Base-by-base conservation (phyloP, 1,284 basidiomycete genomes). In the Tylopilus sp. region DNA sequence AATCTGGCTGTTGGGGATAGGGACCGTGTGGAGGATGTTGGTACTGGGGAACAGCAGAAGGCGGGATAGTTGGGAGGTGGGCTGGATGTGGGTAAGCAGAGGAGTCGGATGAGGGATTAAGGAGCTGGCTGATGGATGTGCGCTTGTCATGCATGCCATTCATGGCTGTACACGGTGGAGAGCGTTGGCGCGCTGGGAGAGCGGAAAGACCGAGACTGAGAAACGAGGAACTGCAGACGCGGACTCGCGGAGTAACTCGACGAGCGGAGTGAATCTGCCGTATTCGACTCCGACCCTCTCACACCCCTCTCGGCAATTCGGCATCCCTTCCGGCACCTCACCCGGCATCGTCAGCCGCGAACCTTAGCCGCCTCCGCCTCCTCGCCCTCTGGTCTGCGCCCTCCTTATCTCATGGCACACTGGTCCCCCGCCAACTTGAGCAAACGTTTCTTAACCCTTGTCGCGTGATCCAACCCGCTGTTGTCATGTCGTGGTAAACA, bases 41-140 rank as follows among this genome's bases (percentile, higher is more conserved):
- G 50, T 64, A 70, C 46, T 55, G 63, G 21, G 68, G 40, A 39
- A 65, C 48, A 19, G 41, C 55, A 13, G 66, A 52, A 1, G 63
- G 41, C 4, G 65, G 11, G 39, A 64, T 58, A 41, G 12, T 41
- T 30, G 62, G 53, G 47, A 70, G 59, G 51, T 68, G 68, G 15
- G 57, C 15, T 36, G 64, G 46, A 58, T 60, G 60, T 46, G 62
- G 47, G 51, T 65, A 69, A 7, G 63, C 59, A 53, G 65, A 67
- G 29, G 63, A 66, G 49, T 58, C 59, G 44, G 64, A 61, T 41
- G 68, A 68, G 21, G 74, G 74, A 53, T 77, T 77, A 58, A 77
- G 74, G n/a, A 77, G 72, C 52, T 78, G 72, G 56, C 68, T 72
- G 62, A 78, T 77, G 46, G 76, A 77, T 10, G 76, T 78, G 37